Evolutionary conservation across 345 rosid genomes (phyloP).

Genomic region (Lenwebbia sp.): DNA sequence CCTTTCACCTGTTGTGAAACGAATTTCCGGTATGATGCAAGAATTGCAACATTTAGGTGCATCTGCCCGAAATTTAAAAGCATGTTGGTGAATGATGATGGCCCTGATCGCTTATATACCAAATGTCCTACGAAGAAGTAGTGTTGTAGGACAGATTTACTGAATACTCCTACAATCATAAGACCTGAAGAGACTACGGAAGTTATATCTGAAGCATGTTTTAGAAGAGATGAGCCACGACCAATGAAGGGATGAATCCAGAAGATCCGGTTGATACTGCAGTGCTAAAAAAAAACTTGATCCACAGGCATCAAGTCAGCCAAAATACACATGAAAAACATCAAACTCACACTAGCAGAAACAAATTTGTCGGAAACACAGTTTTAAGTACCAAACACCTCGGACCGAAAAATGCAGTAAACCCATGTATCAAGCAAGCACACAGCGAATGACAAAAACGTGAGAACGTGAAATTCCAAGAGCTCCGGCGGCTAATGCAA

Average conservation of each 20-base stretch:
- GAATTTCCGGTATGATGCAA: not conserved
- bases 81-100: not conserved
- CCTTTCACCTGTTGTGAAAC: not conserved
- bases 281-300: not conserved
- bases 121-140: not conserved
- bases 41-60: not conserved
- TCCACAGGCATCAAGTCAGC: not conserved
- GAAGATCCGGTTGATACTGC: not conserved
- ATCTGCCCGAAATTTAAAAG: not conserved
- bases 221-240: not conserved
- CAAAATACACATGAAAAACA: not conserved
- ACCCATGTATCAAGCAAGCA: not conserved
- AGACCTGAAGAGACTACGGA: not conserved
- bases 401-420: not conserved
- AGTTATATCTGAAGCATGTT: not conserved
- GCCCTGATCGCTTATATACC: not conserved
- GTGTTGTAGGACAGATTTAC: not conserved
- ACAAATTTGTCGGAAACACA: not conserved
- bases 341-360: not conserved
- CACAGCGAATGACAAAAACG: not conserved
- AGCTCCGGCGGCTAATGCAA: not conserved
- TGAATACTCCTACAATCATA: not conserved
- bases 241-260: not conserved
- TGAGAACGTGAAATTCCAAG: not conserved
- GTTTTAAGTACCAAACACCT: not conserved